These are phyloP conservation scores for Verticillium nubilum DNA, from an alignment of 2,329 filamentous ascomycete species.

Conservation along the genomic window DNA sequence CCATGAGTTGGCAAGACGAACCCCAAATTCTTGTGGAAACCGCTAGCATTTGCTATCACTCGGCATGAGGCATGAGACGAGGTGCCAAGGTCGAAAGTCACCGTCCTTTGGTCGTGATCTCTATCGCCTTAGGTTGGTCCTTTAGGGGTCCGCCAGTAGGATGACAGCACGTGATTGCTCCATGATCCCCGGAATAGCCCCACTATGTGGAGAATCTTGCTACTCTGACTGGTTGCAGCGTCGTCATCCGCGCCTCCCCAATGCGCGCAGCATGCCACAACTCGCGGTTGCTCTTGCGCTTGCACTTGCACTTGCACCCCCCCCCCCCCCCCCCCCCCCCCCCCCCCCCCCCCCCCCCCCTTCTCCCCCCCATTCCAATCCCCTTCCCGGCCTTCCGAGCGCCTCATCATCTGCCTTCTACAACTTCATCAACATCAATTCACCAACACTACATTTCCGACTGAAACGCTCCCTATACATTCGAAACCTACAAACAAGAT, in stretches of 20 bases:
- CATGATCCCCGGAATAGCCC: not conserved
- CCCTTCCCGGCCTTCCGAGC: not conserved
- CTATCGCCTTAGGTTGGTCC: too few relatives aligned
- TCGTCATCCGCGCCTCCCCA: not conserved
- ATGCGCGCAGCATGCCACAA: not conserved
- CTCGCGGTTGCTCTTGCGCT: not conserved
- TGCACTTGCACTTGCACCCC: not conserved
- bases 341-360: too few relatives aligned
- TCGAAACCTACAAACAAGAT: slow-evolving; percentile 15
- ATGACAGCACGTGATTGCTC: not conserved
- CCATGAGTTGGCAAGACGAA: too few relatives aligned
- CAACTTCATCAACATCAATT: not conserved
- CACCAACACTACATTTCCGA: not conserved
- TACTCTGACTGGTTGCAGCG: not conserved
- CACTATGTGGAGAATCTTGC: not conserved
- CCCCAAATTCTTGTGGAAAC: too few relatives aligned
- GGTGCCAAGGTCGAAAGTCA: too few relatives aligned
- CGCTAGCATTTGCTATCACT: too few relatives aligned
- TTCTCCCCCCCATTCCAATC: not conserved
- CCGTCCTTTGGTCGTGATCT: too few relatives aligned
- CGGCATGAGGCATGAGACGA: too few relatives aligned
- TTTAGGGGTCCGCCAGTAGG: not conserved
- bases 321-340: not conserved
- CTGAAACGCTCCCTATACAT: not conserved
- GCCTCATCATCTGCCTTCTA: not conserved